phyloP scores from a whole-genome alignment of 805 yeast species.

The Teunomyces barrocoloradensis region DNA sequence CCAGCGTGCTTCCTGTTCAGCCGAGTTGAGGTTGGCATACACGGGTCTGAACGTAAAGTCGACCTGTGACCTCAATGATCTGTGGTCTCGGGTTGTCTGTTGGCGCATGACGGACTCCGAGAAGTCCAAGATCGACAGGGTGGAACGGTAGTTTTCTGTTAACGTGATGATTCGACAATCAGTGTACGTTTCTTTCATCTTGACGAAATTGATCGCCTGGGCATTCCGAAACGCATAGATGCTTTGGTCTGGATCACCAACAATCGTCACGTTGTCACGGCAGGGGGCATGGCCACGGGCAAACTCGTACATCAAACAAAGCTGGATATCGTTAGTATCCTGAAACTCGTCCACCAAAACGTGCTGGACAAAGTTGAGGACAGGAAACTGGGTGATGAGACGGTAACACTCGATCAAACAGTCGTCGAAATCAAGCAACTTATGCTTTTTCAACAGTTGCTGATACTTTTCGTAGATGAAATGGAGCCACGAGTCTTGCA shows the following conservation, averaged over 20 bases:
- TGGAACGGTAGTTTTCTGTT: constrained; percentile 77
- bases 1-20: constrained; percentile 55
- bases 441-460: constrained; percentile 36
- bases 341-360: constrained; percentile 93
- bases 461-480: constrained; percentile 55
- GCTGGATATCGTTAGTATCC: constrained; percentile 80
- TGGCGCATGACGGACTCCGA: constrained; percentile 67
- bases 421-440: constrained; percentile 80
- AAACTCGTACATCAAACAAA: constrained; percentile 58
- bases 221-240: constrained; percentile 90
- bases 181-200: constrained; percentile 46
- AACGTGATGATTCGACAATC: constrained; percentile 36
- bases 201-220: constrained; percentile 59
- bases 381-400: constrained; percentile 47
- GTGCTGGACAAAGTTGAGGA: constrained; percentile 54
- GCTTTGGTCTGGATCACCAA: constrained; percentile 96
- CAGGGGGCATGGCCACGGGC: constrained; percentile 35
- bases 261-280: constrained; percentile 66
- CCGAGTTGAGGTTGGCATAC: constrained; percentile 36
- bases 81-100: constrained; percentile 47
- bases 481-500: constrained; percentile 14
- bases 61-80: constrained; percentile 48
- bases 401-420: constrained; percentile 55
- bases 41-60: constrained; percentile 45
- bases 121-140: constrained; percentile 58